Base-by-base conservation (phyloP, 129 eudicot genomes). In the Apium graveolens region DNA sequence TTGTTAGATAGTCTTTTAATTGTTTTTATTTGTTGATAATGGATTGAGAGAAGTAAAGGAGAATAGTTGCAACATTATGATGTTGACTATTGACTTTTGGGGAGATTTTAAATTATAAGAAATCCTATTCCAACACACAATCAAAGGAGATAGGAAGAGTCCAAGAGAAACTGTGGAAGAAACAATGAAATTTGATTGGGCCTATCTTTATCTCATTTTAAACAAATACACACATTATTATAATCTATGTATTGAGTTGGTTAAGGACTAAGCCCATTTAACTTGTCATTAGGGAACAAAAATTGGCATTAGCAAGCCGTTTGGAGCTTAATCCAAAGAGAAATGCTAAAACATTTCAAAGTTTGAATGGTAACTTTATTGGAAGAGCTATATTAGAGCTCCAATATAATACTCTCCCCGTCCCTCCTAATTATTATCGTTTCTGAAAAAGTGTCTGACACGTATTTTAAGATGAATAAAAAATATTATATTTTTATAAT, bases 61-160 rank as follows among this genome's bases (percentile, higher is more conserved):
- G 65, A 24, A 60, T 60, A 60, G 68, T n/a, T n/a, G 32, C 68
- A 60, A 60, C 68, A 60, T 60, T 60, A n/a, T 60, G 68, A 60
- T 60, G 68, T n/a, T 60, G 68, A 60, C 68, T 60, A n/a, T 60
- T 60, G 68, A 60, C 68, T 60, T 60, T 60, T 60, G 11, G 9
- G 68, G 4, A 49, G 29, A 9, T 26, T n/a, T n/a, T n/a, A 1
- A 60, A 7, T 60, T 60, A 10, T 10, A 9, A 60, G 32, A 60
- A 60, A 60, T 60, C 68, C 68, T 60, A 60, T 60, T 60, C 68
- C 68, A 60, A 60, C 68, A 60, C 68, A 60, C 68, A 60, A 60
- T 60, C 68, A 60, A 60, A 60, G 27, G 34, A 57, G 66, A 57
- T n/a, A 26, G 32, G 66, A 60, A 11, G 68, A 60, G 16, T 60